These are phyloP conservation scores for barley (Hordeum vulgare) DNA, from an alignment of 176 grass and related monocot species.

Conservation along the genomic window MorexV3_pseudomolecules_assembly NC_058524.1:433743980-433744479, in stretches of 20 bases:
- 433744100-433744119: conserved; percentile 88
- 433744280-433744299: conserved; percentile 67
- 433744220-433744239: no score
- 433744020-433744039: not conserved
- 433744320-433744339: conserved; percentile 51
- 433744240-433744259: no score
- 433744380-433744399: not conserved
- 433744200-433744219: no score
- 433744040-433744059: conserved; percentile 36
- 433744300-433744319: conserved; percentile 89
- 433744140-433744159: conserved; percentile 76
- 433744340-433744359: not conserved
- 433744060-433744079: conserved; percentile 82
- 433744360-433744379: not conserved
- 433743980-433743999: not conserved
- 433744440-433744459: conserved; percentile 74
- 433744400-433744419: conserved; percentile 69
- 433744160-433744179: conserved; percentile 34
- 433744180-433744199: no score
- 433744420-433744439: conserved; percentile 73
- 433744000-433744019: not conserved
- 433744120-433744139: conserved; percentile 82
- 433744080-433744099: conserved; percentile 92
- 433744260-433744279: conserved; percentile 64
- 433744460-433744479: conserved; percentile 52